Evolutionary conservation across 495 filamentous ascomycete species (phyloP), one percentile per base, ranked within the genome.

Genomic region (Bathelium albidoporum): DNA sequence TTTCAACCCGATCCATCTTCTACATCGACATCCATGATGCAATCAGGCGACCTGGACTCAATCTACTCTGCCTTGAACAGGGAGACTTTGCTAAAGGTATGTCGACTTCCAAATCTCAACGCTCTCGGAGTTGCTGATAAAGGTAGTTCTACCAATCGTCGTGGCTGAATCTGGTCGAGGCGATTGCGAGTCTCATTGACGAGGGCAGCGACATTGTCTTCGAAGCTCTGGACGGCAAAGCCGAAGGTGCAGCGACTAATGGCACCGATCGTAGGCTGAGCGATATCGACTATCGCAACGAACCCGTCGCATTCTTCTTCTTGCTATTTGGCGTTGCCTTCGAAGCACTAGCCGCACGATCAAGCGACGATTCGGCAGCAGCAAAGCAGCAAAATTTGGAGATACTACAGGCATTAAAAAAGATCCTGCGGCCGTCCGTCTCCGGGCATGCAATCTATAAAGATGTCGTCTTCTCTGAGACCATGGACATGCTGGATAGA

Each of bases 301-400:
- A 99, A 71, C 94, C 94, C 0, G 91, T 97, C 18, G 94, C 94
- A 0, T 99, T 99, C 80, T 99, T 99, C 76, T 99, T 99, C 68
- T 91, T 99, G 11, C 81, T 99, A 0, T 99, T 97, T 69, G 94
- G 94, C 28, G 87, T 99, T 62, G 91, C 91, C 0, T 96, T 97
- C 66, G 94, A 99, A 74, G 92, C 95, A 29, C 81, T 99, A 45
- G 92, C 90, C 18, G 89, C 87, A 7, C 85, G 90, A 62, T 80
- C 80, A 5, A 79, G 80, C 53, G 87, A 85, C 52, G 89, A 90
- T 67, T 83, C 83, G 0, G 77, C 90, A 32, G 83, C 84, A 3
- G 84, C 85, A 0, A 83, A 87, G 66, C 87, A 90, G 59, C 90
- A 96, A 70, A 93, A 89, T 12, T 77, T 97, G 45, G 89, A 89